Conservation (phyloP, 2,329 filamentous ascomycete species). For the Aspergillus udagawae region DNA sequence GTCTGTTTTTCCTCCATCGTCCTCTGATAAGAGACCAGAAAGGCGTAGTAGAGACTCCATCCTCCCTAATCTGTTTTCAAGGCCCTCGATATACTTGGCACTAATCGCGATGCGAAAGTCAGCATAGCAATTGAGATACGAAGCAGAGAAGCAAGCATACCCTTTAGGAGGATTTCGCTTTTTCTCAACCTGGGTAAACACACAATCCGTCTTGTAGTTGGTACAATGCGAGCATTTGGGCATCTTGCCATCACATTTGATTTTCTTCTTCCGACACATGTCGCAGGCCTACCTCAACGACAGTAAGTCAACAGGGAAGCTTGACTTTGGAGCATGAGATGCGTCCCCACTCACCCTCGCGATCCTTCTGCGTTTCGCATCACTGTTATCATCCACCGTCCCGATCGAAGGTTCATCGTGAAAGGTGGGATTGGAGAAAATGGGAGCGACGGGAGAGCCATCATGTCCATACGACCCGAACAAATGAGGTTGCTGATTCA, state of each 20-base stretch:
- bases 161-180: constrained; percentile 96
- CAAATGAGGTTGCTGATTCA: constrained; percentile 63
- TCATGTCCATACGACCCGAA: constrained; percentile 62
- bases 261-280: constrained; percentile 90
- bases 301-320: constrained; percentile 4
- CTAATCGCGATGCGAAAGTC: constrained; percentile 42
- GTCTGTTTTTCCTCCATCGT: constrained; percentile 81
- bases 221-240: constrained; percentile 92
- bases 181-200: constrained; percentile 98
- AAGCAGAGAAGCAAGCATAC: constrained; percentile 48
- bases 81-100: constrained; percentile 94
- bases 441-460: constrained; percentile 54
- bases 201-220: constrained; percentile 96
- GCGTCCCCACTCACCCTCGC: constrained; percentile 63
- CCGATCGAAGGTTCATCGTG: constrained; percentile 43
- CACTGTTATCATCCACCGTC: constrained; percentile 57
- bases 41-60: constrained; percentile 91
- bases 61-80: constrained; percentile 89
- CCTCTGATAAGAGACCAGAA: constrained; percentile 79
- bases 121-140: constrained; percentile 3
- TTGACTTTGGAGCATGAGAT: not conserved
- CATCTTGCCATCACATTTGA: constrained; percentile 96
- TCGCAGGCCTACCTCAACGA: constrained; percentile 67
- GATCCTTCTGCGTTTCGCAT: constrained; percentile 84
- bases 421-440: constrained; percentile 40